Evolutionary conservation across 2,329 filamentous ascomycete genomes (phyloP).

Genomic region (Colletotrichum musicola): DNA sequence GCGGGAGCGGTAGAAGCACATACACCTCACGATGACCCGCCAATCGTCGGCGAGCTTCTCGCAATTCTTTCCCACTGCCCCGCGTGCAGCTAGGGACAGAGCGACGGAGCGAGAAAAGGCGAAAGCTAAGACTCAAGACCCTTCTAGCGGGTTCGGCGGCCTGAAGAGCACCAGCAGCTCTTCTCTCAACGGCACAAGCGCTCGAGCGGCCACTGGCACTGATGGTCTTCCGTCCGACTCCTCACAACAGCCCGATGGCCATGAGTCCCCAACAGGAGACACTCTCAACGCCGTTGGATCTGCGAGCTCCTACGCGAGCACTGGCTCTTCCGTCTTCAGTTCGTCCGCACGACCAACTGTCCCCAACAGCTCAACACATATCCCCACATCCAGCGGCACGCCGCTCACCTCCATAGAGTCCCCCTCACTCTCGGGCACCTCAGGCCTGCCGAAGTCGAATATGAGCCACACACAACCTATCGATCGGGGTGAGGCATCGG

Average conservation of each 20-base stretch:
- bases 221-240: slow-evolving; percentile 48
- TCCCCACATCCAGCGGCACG: slow-evolving; percentile 59
- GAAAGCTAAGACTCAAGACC: slow-evolving; percentile 60
- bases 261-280: slow-evolving; percentile 72
- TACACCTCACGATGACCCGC: slow-evolving; percentile 79
- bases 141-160: slow-evolving; percentile 42
- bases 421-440: slow-evolving; percentile 61
- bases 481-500: slow-evolving; percentile 48
- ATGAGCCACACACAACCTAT: slow-evolving; percentile 65
- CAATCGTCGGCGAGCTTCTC: slow-evolving; percentile 82
- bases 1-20: slow-evolving; percentile 63
- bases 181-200: slow-evolving; percentile 37
- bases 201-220: slow-evolving; percentile 21
- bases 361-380: slow-evolving; percentile 57
- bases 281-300: slow-evolving; percentile 79
- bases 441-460: slow-evolving; percentile 65
- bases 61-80: slow-evolving; percentile 87
- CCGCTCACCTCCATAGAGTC: slow-evolving; percentile 67
- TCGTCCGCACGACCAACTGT: slow-evolving; percentile 56
- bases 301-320: slow-evolving; percentile 78
- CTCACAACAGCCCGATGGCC: slow-evolving; percentile 63
- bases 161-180: slow-evolving; percentile 44
- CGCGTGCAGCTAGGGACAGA: slow-evolving; percentile 71
- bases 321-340: slow-evolving; percentile 79
- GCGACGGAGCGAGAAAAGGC: slow-evolving; percentile 73